Evolutionary conservation across 768 basidiomycete species (phyloP).

Genomic region (Termitomyces sp.): DNA sequence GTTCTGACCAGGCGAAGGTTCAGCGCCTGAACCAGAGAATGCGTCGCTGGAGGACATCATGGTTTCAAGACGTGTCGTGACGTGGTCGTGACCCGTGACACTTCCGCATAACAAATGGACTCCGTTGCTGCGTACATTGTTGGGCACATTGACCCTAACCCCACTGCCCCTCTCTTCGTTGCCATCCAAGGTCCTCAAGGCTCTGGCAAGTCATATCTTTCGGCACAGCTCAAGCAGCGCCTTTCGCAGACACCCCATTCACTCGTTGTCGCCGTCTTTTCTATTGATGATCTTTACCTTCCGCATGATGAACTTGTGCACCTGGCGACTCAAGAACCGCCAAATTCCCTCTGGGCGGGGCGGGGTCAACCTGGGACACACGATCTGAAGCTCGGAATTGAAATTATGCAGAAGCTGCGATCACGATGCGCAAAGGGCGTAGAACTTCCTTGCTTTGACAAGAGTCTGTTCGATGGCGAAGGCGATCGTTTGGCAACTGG

Average conservation of each 20-base stretch:
- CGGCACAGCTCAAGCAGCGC: conserved; percentile 43
- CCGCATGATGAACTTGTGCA: conserved; percentile 54
- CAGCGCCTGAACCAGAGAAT: conserved; percentile 32
- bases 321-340: conserved; percentile 49
- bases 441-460: conserved; percentile 80
- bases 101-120: conserved; percentile 10
- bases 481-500: conserved; percentile 68
- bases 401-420: conserved; percentile 46
- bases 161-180: conserved; percentile 61
- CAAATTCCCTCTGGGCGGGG: conserved; percentile 67
- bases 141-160: conserved; percentile 22
- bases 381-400: conserved; percentile 62
- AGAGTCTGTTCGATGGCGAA: conserved; percentile 72
- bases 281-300: conserved; percentile 85
- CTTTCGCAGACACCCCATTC: conserved; percentile 39
- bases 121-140: conserved; percentile 18
- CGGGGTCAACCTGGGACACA: conserved; percentile 95
- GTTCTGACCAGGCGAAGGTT: conserved; percentile 43
- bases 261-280: conserved; percentile 58
- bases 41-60: conserved; percentile 45
- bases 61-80: conserved; percentile 14
- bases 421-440: conserved; percentile 37
- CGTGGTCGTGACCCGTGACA: conserved; percentile 13
- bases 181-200: conserved; percentile 94
- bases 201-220: conserved; percentile 84